A percentile compares a stretch with the other conserved stretches of the same genome.
Evolutionary conservation across 352 stramenopile species (phyloP).

Genomic region (Pythium angustatum): DNA sequence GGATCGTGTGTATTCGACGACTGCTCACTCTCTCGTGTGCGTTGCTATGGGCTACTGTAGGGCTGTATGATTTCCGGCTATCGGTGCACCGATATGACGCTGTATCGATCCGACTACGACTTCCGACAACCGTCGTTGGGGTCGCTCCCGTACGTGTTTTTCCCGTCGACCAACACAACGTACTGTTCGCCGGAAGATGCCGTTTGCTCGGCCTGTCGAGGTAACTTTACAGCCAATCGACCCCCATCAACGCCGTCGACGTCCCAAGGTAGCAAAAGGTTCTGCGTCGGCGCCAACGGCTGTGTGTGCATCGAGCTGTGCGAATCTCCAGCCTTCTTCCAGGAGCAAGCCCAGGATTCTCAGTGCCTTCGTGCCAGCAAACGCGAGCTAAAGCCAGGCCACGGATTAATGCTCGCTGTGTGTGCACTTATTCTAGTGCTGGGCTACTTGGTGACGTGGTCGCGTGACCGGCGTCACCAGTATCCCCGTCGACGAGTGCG

Average conservation of each 20-base stretch:
- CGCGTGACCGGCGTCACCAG: not conserved
- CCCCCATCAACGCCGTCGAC: not conserved
- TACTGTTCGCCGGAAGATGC: slow-evolving; percentile 7
- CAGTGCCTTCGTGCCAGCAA: not conserved
- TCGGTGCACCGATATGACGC: not conserved
- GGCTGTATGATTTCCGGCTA: not conserved
- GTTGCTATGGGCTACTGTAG: no score
- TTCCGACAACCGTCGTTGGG: not conserved
- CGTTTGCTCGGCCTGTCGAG: not conserved
- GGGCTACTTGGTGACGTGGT: not conserved
- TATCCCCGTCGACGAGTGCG: not conserved
- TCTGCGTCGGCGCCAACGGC: slow-evolving; percentile 3
- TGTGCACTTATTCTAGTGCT: not conserved
- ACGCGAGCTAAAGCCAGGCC: not conserved
- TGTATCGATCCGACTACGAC: not conserved
- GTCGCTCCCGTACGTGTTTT: not conserved
- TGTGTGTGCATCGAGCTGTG: slow-evolving; percentile 18
- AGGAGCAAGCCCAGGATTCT: not conserved
- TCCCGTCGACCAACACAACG: slow-evolving; percentile 20
- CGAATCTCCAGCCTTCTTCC: not conserved
- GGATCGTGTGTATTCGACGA: no score
- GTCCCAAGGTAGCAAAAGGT: not conserved
- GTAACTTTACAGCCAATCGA: not conserved
- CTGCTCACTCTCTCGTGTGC: no score
- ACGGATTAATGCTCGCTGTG: not conserved